Percentiles rank a stretch among this genome's conserved stretches.
These are phyloP conservation scores for Vaccinium vitisidaea DNA, from an alignment of 148 eudicot species.

Conservation along the genomic window DNA sequence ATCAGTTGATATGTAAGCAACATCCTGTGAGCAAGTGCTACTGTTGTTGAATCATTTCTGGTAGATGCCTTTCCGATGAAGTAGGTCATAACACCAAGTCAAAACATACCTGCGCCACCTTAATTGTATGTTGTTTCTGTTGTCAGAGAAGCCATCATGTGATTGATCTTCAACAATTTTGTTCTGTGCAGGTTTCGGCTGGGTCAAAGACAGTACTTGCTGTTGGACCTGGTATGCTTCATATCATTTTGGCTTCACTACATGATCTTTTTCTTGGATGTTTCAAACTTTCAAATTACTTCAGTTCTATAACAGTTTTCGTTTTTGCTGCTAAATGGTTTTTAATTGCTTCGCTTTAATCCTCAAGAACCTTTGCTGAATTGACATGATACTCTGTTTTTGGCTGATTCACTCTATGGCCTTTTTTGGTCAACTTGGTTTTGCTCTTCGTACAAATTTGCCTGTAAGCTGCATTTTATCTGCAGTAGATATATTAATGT, in stretches of 20 bases:
- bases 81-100: not conserved
- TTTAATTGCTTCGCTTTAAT: not conserved
- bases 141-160: not conserved
- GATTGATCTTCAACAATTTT: not conserved
- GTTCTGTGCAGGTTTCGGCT: constrained; percentile 57
- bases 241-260: constrained; percentile 9
- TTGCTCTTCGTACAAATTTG: not conserved
- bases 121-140: not conserved
- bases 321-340: not conserved
- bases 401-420: not conserved
- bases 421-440: too few species aligned
- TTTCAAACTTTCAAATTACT: not conserved
- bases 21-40: not conserved
- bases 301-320: not conserved
- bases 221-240: constrained; percentile 81
- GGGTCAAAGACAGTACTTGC: constrained; percentile 96
- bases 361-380: not conserved
- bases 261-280: not conserved
- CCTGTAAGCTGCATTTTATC: not conserved
- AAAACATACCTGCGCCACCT: not conserved
- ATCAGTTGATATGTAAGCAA: not conserved
- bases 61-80: not conserved
- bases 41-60: not conserved
- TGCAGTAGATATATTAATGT: not conserved
- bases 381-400: not conserved